Percentiles rank a stretch among this genome's conserved stretches.
phyloP scores from a whole-genome alignment of 345 rosid genomes.

The Arabidopsis thaliana region TAIR10.1 NC_003070.9:5363501-5364000 shows the following conservation, averaged over 20 bases:
- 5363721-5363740: constrained; percentile 41
- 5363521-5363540: constrained; percentile 29
- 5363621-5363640: not conserved
- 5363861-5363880: not conserved
- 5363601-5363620: constrained; percentile 43
- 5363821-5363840: constrained; percentile 81
- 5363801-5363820: constrained; percentile 76
- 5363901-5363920: constrained; percentile 15
- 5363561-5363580: constrained; percentile 41
- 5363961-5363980: constrained; percentile 81
- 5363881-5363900: constrained; percentile 20
- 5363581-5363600: constrained; percentile 38
- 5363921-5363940: constrained; percentile 57
- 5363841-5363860: constrained; percentile 49
- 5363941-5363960: constrained; percentile 61
- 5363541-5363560: constrained; percentile 26
- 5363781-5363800: constrained; percentile 81
- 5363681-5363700: constrained; percentile 31
- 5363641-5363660: not conserved
- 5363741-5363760: constrained; percentile 49
- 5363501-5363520: constrained; percentile 21
- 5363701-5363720: constrained; percentile 50
- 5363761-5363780: constrained; percentile 73
- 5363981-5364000: constrained; percentile 82
- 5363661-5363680: constrained; percentile 4